A percentile compares a stretch with the other conserved stretches of the same genome.
phyloP scores from a whole-genome alignment of 1,139 yeast genomes.

The Nadsonia starkeyi-henricii region DNA sequence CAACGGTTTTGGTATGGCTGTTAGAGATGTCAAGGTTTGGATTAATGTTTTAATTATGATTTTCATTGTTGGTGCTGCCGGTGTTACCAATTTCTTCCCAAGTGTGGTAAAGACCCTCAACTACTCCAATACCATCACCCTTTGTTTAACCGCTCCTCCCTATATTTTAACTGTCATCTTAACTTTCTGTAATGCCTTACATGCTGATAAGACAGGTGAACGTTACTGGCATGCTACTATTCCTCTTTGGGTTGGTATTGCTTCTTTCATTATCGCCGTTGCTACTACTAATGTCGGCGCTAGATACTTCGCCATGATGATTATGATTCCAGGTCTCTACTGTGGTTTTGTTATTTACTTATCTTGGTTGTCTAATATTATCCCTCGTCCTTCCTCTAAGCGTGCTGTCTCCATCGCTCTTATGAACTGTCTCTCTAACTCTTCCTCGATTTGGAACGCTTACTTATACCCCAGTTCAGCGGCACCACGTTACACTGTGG shows the following conservation, averaged over 20 bases:
- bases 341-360: constrained; percentile 43
- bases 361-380: constrained; percentile 42
- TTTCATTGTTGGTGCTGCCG: constrained; percentile 41
- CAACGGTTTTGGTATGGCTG: constrained; percentile 15
- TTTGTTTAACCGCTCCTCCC: constrained; percentile 52
- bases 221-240: constrained; percentile 42
- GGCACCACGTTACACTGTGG: constrained; percentile 9
- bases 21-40: constrained; percentile 35
- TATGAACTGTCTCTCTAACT: constrained; percentile 10
- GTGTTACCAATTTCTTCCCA: constrained; percentile 50
- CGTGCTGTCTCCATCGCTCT: constrained; percentile 28
- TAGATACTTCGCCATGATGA: constrained; percentile 47
- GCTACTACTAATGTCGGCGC: constrained; percentile 44
- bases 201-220: constrained; percentile 46
- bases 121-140: constrained; percentile 35
- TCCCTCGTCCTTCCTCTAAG: constrained; percentile 38
- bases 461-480: constrained; percentile 9
- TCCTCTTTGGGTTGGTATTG: constrained; percentile 24
- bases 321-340: constrained; percentile 42
- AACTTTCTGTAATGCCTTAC: constrained; percentile 42
- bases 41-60: constrained; percentile 32
- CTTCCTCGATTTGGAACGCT: constrained; percentile 10
- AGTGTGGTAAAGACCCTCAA: constrained; percentile 44
- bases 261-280: constrained; percentile 40
- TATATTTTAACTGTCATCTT: constrained; percentile 40